Evolutionary conservation across 148 eudicot genomes (phyloP).

Genomic region (Rhododendron griersonianum): DNA sequence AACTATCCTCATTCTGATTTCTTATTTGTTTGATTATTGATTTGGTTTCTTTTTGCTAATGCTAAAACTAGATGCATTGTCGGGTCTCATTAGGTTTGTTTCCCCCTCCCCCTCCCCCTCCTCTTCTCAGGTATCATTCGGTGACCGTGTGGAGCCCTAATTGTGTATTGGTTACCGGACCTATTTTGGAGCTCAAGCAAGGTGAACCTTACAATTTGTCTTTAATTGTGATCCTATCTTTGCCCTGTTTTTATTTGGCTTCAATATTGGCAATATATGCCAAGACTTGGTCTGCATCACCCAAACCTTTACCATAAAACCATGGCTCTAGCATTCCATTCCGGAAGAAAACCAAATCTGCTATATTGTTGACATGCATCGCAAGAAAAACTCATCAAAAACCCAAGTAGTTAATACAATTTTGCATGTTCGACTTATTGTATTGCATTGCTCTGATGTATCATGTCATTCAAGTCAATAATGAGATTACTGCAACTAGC

Average conservation of each 20-base stretch:
- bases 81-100: neutral
- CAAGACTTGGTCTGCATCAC: slow-evolving; percentile 18
- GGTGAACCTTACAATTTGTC: too few species aligned
- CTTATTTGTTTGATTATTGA: neutral
- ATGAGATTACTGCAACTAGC: neutral
- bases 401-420: neutral
- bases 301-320: slow-evolving; percentile 79
- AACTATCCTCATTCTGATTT: neutral
- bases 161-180: too few species aligned
- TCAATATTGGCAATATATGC: slow-evolving; percentile 90
- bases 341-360: slow-evolving; percentile 99
- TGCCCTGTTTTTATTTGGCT: slow-evolving; percentile 18
- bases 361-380: slow-evolving; percentile 57
- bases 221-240: too few species aligned
- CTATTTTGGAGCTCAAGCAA: too few species aligned
- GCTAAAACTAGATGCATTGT: too few species aligned
- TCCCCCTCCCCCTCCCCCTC: too few species aligned
- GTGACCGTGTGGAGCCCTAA: too few species aligned
- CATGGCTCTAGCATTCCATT: slow-evolving; percentile 99
- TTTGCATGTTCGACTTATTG: neutral
- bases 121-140: too few species aligned
- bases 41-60: neutral
- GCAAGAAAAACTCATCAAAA: neutral
- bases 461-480: neutral
- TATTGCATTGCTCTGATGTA: neutral